Base-by-base conservation (phyloP, 208 protist species). In the Endotrypanum monterogeii region DNA sequence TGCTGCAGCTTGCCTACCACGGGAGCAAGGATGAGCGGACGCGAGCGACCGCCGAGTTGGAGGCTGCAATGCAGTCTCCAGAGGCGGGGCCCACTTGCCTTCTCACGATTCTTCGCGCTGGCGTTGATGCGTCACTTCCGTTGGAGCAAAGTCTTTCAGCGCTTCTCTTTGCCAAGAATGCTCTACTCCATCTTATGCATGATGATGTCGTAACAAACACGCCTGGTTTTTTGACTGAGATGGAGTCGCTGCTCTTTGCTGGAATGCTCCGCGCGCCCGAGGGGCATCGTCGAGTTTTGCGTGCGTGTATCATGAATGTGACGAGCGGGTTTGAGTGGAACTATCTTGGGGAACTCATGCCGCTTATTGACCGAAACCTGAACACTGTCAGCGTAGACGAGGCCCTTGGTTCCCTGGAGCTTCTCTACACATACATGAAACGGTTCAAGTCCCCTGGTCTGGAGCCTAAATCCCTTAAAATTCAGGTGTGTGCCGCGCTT, bases 91-190 rank as follows among this genome's bases (percentile, higher is more conserved):
- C 85, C 16, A 51, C 48, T 30, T 82, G 93, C 73, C 63, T 97
- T 23, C 55, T 94, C n/a, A 44, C 62, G n/a, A 74, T 97, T 23
- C 60, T 97, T 6, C 82, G 80, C 9, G 83, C 85, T 48, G 91
- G 90, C 52, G 69, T 86, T 18, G 76, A 94, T 57, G 32, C 79
- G 14, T 50, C 84, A 2, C 51, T 91, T 16, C 83, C 87, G 23
- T 32, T 82, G 0, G 86, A 91, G 55, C 89, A 93, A 66, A 91
- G 86, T 35, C 85, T 97, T 48, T 91, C 87, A 2, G 89, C 91
- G 5, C 89, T 97, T 1, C 74, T 97, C 46, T 95, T 89, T 74
- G 91, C 86, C 30, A 97, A 97, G 65, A 97, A 97, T 70, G 89
- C 78, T 37, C 71, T 97, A 41, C 60, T 91, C 57, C 74, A 92